These are phyloP conservation scores for Aspergillus puulaauensis DNA, from an alignment of 2,329 filamentous ascomycete genomes.

Conservation along the genomic window DNA sequence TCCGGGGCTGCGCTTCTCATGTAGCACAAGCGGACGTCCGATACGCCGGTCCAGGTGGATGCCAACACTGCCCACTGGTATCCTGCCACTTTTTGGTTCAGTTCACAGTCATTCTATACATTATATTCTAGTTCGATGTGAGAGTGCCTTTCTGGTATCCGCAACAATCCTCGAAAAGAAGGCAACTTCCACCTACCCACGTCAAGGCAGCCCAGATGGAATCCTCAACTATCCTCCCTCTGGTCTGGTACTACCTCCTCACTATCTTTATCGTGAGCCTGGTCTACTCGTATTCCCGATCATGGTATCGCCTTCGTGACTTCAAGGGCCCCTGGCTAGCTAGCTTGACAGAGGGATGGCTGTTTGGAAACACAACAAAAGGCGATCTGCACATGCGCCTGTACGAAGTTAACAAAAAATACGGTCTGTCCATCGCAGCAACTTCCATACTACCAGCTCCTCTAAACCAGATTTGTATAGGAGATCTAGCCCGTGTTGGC, in stretches of 20 bases:
- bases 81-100: too few species aligned
- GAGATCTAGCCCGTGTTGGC: neutral
- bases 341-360: neutral
- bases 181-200: too few species aligned
- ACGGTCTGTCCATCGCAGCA: neutral
- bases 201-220: too few species aligned
- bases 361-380: neutral
- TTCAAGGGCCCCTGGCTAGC: neutral
- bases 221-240: too few species aligned
- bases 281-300: neutral
- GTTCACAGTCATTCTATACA: too few species aligned
- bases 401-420: neutral
- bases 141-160: too few species aligned
- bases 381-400: neutral
- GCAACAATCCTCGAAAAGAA: too few species aligned
- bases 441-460: too few species aligned
- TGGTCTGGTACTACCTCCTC: too few species aligned
- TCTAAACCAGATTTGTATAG: neutral
- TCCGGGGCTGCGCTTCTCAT: neutral
- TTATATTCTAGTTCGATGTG: too few species aligned
- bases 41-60: neutral
- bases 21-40: neutral
- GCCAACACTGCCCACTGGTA: too few species aligned
- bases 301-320: neutral
- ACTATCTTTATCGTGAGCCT: neutral